Evolutionary conservation across 75 land plant genomes (phyloP).

Genomic region (Picea sitchensis): DNA sequence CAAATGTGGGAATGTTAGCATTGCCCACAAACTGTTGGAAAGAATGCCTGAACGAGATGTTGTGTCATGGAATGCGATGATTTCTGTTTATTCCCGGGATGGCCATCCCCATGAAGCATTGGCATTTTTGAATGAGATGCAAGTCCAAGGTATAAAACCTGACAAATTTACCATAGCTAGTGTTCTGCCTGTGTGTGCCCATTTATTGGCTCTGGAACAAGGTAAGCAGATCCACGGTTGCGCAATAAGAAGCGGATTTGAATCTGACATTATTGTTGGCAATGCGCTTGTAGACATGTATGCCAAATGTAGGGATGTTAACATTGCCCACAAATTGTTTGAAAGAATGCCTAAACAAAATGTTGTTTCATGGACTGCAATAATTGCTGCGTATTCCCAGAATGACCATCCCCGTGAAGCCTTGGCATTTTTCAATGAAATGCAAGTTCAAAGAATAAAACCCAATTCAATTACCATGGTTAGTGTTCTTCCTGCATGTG

Average conservation of each 20-base stretch:
- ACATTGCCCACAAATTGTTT: neutral
- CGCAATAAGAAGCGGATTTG: neutral
- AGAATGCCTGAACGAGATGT: conserved; percentile 9
- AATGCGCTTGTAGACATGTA: neutral
- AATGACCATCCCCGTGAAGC: neutral
- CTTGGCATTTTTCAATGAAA: neutral
- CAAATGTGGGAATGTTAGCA: conserved; percentile 16
- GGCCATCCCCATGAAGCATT: conserved; percentile 15
- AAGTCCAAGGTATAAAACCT: conserved; percentile 13
- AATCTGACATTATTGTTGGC: neutral
- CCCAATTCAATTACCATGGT: conserved; percentile 5
- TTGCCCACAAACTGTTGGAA: conserved; percentile 18
- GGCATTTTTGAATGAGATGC: conserved; percentile 16
- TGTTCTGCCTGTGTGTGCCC: conserved; percentile 23
- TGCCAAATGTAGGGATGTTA: neutral
- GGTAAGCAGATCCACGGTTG: conserved; percentile 12
- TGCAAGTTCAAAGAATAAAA: neutral
- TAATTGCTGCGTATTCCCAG: neutral
- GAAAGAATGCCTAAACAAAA: neutral
- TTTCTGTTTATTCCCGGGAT: conserved; percentile 17
- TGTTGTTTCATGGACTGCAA: neutral
- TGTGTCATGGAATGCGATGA: conserved; percentile 27
- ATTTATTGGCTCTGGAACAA: conserved; percentile 13
- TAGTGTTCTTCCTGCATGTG: conserved; percentile 6
- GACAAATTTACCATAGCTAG: conserved; percentile 13